Evolutionary conservation across 768 basidiomycete species (phyloP), one percentile per base, ranked within the genome.

Genomic region (Suillus subluteus): DNA sequence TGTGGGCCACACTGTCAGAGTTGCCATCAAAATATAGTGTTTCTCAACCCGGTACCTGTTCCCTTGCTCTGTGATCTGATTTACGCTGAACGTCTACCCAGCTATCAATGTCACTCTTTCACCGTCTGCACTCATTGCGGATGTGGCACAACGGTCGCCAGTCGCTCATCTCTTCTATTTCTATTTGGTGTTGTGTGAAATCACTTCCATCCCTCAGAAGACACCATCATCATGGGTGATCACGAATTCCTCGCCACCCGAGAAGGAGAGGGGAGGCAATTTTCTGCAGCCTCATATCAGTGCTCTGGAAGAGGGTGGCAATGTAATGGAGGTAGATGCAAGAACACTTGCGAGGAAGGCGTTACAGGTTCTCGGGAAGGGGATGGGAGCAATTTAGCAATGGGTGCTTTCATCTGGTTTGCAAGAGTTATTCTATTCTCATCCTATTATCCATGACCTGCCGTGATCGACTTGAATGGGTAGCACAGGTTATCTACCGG

Each of bases 161-260:
- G 83, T 88, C 21, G 95, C 91, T 0, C 96, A 97, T 72, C 79
- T 98, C 13, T 97, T 97, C 84, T 89, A 95, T 73, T 89, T 97
- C 66, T 96, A 96, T 73, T 80, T 87, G 0, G 79, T 92, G 3
- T 76, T 98, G 5, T 91, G 91, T 70, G 89, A 95, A 71, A 90
- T 97, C 58, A 89, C 86, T 9, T 88, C 94, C 1, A 85, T 90
- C 64, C 87, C 91, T 1, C 82, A 88, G 40, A 86, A 84, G 70
- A 82, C 88, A 16, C 92, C 95, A 0, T 82, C 85, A 3, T 84
- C 87, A 15, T 95, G 91, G 90, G 78, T 92, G 18, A 32, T 73
- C 41, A 68, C 77, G 3, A 54, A 40, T 59, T 41, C 69, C 16
- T 41, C 37, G 30, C 61, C 12, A 23, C 48, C 48, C 32, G 16